phyloP scores from a whole-genome alignment of 1,284 basidiomycete genomes.

The Hymenochaete sp. region DNA sequence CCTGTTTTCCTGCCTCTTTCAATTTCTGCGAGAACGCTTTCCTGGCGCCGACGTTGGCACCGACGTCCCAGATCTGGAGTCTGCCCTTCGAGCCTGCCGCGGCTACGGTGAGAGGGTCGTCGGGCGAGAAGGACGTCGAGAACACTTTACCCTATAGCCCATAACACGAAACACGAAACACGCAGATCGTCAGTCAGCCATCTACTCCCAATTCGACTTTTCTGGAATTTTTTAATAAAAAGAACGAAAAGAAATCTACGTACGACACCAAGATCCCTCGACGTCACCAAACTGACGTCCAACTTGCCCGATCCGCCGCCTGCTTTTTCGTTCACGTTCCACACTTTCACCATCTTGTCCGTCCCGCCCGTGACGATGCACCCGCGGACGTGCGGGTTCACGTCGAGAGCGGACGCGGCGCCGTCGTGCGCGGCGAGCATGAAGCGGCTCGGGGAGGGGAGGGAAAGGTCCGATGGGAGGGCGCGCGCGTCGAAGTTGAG shows the following conservation, averaged over 20 bases:
- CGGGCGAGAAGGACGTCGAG: constrained; percentile 83
- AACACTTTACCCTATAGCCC: constrained; percentile 84
- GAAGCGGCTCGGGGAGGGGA: constrained; percentile 66
- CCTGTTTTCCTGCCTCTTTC: constrained; percentile 53
- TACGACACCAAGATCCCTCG: constrained; percentile 89
- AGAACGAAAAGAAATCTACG: constrained; percentile 27
- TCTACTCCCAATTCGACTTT: no score
- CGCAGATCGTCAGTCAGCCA: not conserved
- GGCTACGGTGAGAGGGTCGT: constrained; percentile 89
- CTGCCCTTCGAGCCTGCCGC: constrained; percentile 91
- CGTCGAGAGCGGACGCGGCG: constrained; percentile 85
- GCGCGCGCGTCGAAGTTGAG: constrained; percentile 87
- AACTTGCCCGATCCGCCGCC: constrained; percentile 52
- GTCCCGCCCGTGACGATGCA: constrained; percentile 90
- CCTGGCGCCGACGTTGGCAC: constrained; percentile 65
- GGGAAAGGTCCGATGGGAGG: constrained; percentile 55
- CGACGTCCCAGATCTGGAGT: constrained; percentile 92
- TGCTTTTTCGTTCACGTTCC: constrained; percentile 73
- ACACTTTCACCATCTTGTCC: constrained; percentile 91
- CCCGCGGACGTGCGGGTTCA: constrained; percentile 87
- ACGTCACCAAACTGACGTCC: constrained; percentile 81
- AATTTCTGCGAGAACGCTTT: constrained; percentile 74
- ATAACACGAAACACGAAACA: constrained; percentile 4
- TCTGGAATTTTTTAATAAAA: constrained; percentile 11
- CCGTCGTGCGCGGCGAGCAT: constrained; percentile 93